Evolutionary conservation across 2,329 filamentous ascomycete species (phyloP), one percentile per base, ranked within the genome.

Genomic region (Trichoderma polysporum): DNA sequence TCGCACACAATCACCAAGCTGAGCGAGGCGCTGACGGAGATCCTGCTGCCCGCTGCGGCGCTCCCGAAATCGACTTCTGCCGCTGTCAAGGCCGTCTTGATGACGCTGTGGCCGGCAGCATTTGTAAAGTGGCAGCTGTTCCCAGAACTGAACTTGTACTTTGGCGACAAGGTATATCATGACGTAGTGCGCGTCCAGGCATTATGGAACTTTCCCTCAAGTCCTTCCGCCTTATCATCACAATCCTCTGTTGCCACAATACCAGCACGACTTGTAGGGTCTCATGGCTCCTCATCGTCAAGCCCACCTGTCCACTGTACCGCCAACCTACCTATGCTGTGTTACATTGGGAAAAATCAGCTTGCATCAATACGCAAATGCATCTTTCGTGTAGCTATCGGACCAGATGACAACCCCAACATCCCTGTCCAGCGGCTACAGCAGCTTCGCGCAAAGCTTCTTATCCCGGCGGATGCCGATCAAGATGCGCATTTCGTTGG

Each of bases 401-500:
- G 80, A 0, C 84, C 84, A 0, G 72, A 74, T 2, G 73, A 75
- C 27, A 73, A 69, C n/a, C 70, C 69, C 33, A 88, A 88, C 69
- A 74, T 73, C 4, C 82, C 85, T 0, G 84, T 88, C 6, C 72
- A 77, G 52, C 78, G 79, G 5, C 75, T 88, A 10, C 83, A 85
- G 65, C 72, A 76, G 37, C 72, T 84, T 15, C 80, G 84, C 1
- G 79, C 81, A 5, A 84, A 82, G 71, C 75, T 76, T 54, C 76
- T 87, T 4, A 66, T 82, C 3, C 86, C 86, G 0, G 72, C 75
- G 2, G 79, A 87, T 57, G 68, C 74, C 2, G 81, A 87, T 57
- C 81, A 85, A 56, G 86, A 88, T 70, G 77, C 83, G 0, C 82
- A 85, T 66, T 78, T 87, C 39, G 77, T 85, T 5, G 84, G 81